Conservation (phyloP, 495 filamentous ascomycete genomes). For the Talaromyces proteolyticus region DNA sequence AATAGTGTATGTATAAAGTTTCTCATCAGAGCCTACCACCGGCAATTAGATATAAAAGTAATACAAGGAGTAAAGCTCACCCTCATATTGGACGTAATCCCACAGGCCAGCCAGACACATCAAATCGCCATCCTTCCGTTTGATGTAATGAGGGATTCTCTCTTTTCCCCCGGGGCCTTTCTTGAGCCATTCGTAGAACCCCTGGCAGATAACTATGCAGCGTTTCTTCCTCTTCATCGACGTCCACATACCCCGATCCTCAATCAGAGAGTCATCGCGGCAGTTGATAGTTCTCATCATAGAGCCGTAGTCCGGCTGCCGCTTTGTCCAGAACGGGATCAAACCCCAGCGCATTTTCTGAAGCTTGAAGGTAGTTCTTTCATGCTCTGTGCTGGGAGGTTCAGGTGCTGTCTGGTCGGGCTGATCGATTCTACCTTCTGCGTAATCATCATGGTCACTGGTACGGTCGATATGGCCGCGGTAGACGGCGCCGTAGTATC, state of each 20-base stretch:
- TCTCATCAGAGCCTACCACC: constrained; percentile 47
- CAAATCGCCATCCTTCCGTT: constrained; percentile 71
- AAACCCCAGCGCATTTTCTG: constrained; percentile 93
- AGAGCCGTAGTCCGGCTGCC: constrained; percentile 67
- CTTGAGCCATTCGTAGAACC: constrained; percentile 96
- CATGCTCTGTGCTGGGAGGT: constrained; percentile 10
- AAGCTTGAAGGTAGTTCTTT: constrained; percentile 59
- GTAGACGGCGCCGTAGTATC: constrained; percentile 80
- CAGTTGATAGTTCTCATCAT: constrained; percentile 91
- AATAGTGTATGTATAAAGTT: constrained; percentile 80
- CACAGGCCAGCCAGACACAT: constrained; percentile 91
- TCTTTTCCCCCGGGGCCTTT: constrained; percentile 66
- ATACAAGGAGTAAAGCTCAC: constrained; percentile 26
- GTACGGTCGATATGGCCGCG: constrained; percentile 61
- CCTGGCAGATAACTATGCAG: constrained; percentile 81
- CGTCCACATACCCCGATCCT: constrained; percentile 81
- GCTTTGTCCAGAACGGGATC: constrained; percentile 88
- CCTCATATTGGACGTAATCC: constrained; percentile 81
- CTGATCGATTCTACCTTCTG: constrained; percentile 9
- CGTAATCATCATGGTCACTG: constrained; percentile 25
- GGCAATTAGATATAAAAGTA: neutral
- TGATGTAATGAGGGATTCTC: constrained; percentile 76
- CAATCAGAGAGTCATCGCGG: constrained; percentile 77
- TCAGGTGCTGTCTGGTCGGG: constrained; percentile 11
- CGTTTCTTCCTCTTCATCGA: constrained; percentile 83